Evolutionary conservation across 2,329 filamentous ascomycete genomes (phyloP).

Genomic region (Nigrograna mackinnonii): DNA sequence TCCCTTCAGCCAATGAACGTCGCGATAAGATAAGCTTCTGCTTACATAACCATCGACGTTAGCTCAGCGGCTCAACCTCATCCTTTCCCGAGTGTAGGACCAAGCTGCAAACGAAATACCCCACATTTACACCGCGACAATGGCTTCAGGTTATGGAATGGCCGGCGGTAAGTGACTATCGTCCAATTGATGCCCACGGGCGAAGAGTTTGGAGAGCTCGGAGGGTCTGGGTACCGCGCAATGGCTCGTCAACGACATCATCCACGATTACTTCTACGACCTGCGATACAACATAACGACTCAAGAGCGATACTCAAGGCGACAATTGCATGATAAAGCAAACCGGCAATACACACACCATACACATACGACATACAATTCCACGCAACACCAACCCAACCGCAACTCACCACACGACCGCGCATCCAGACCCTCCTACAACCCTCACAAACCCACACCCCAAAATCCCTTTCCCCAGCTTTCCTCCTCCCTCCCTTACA

Average conservation of each 20-base stretch:
- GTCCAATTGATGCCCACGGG: not conserved
- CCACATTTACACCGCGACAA: conserved; percentile 48
- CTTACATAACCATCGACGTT: too few relatives aligned
- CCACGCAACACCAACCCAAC: not conserved
- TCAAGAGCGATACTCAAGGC: not conserved
- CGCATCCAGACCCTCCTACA: too few relatives aligned
- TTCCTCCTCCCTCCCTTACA: not conserved
- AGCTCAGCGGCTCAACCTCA: too few relatives aligned
- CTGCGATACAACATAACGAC: not conserved
- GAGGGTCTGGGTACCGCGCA: conserved; percentile 13
- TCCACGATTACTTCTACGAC: too few relatives aligned
- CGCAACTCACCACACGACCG: not conserved
- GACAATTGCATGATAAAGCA: not conserved
- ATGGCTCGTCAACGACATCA: too few relatives aligned
- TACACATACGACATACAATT: not conserved
- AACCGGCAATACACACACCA: not conserved
- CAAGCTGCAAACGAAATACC: conserved; percentile 13
- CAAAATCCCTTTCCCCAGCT: conserved; percentile 1
- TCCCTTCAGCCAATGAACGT: too few relatives aligned
- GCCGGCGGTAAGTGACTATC: conserved; percentile 67
- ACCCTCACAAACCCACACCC: not conserved
- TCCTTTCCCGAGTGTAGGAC: too few relatives aligned
- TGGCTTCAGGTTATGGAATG: conserved; percentile 84
- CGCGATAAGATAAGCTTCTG: too few relatives aligned
- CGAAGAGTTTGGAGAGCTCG: conserved; percentile 6